These are phyloP conservation scores for Mycocentrospora acerina DNA, from an alignment of 2,329 filamentous ascomycete species.

Conservation along the genomic window DNA sequence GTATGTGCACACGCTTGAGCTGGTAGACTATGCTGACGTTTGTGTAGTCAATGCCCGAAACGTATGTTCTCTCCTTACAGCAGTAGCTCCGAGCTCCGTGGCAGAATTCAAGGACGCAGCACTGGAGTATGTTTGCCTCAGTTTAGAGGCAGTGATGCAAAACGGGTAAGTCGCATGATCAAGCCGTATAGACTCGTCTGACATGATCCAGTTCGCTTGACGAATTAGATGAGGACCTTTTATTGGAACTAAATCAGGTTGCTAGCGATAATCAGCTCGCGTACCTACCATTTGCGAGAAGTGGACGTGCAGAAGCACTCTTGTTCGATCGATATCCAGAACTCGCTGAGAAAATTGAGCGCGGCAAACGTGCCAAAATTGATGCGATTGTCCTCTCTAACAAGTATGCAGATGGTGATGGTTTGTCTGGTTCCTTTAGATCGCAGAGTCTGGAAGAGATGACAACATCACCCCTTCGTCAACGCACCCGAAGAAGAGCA, in stretches of 20 bases:
- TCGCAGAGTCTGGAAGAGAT: conserved; percentile 67
- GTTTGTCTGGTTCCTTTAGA: conserved; percentile 62
- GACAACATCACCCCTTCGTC: conserved; percentile 49
- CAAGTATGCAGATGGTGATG: conserved; percentile 66
- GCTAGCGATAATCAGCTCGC: conserved; percentile 82
- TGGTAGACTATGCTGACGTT: conserved; percentile 9
- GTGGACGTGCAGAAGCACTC: conserved; percentile 67
- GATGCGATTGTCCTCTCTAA: conserved; percentile 73
- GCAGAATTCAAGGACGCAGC: conserved; percentile 84
- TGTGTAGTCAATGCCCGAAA: conserved; percentile 60
- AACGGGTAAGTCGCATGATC: conserved; percentile 59
- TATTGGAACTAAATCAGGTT: conserved; percentile 75
- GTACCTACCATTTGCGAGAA: conserved; percentile 74
- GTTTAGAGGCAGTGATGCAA: conserved; percentile 88
- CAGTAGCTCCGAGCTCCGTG: conserved; percentile 80
- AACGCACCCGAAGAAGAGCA: conserved; percentile 44
- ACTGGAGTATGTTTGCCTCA: conserved; percentile 87
- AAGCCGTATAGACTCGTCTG: conserved; percentile 3
- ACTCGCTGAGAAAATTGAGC: conserved; percentile 65
- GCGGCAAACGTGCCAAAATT: conserved; percentile 68
- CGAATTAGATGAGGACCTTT: conserved; percentile 79
- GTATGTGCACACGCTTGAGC: conserved; percentile 44
- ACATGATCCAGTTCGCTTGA: conserved; percentile 63
- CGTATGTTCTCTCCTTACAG: conserved; percentile 80
- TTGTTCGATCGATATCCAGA: conserved; percentile 67